phyloP scores from a whole-genome alignment of 2,329 filamentous ascomycete species.

The Trichoderma arundinaceum region DNA sequence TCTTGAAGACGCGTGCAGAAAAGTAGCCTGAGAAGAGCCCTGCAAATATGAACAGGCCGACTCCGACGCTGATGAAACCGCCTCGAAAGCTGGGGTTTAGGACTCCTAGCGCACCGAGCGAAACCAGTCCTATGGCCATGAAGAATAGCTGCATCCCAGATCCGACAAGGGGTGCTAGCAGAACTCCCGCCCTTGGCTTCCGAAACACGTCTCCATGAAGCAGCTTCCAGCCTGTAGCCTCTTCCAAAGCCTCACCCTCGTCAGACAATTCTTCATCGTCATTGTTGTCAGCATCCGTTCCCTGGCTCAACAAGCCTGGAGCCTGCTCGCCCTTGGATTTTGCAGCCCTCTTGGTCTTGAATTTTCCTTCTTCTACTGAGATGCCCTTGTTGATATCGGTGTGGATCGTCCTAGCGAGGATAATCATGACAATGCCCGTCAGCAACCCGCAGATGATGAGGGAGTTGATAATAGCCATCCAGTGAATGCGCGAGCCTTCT shows the following conservation, averaged over 20 bases:
- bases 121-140: conserved; percentile 74
- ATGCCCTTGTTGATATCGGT: conserved; percentile 78
- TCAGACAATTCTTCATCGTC: conserved; percentile 66
- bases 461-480: conserved; percentile 87
- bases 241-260: conserved; percentile 69
- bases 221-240: conserved; percentile 86
- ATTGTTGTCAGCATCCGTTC: conserved; percentile 55
- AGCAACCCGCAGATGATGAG: conserved; percentile 81
- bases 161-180: conserved; percentile 80
- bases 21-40: conserved; percentile 88
- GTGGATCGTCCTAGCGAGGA: conserved; percentile 77
- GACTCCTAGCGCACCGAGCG: conserved; percentile 75
- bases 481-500: conserved; percentile 81
- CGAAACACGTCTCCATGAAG: conserved; percentile 89
- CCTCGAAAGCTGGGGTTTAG: conserved; percentile 89
- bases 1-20: conserved; percentile 81
- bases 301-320: conserved; percentile 65
- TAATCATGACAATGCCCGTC: conserved; percentile 79
- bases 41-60: conserved; percentile 82
- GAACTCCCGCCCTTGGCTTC: conserved; percentile 68
- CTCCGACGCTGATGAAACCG: conserved; percentile 82
- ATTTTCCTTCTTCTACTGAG: conserved; percentile 69
- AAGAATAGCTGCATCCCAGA: conserved; percentile 87
- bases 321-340: conserved; percentile 55
- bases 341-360: conserved; percentile 61